Percentiles rank a stretch among this genome's conserved stretches.
Evolutionary conservation across 345 rosid species (phyloP).

Genomic region (Alliaria petiolata): DNA sequence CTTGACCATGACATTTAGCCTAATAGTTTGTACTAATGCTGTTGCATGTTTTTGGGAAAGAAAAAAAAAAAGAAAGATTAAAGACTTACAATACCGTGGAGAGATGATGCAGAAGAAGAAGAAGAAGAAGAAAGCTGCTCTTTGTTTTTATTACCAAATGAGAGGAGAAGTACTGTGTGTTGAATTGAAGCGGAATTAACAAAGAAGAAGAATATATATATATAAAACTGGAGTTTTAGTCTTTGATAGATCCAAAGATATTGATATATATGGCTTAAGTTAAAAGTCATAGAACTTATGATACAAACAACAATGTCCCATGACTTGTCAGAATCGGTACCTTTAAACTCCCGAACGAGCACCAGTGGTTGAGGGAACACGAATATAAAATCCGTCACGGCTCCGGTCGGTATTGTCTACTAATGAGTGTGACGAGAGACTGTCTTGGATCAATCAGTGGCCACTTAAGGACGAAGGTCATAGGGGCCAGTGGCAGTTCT

Average conservation of each 20-base stretch:
- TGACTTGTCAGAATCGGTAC: slow-evolving; percentile 33
- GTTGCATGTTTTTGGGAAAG: too few species aligned
- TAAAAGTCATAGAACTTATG: slow-evolving; percentile 17
- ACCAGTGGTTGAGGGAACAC: slow-evolving; percentile 35
- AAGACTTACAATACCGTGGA: slow-evolving; percentile 2
- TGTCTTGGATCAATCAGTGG: slow-evolving; percentile 48
- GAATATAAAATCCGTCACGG: slow-evolving; percentile 25
- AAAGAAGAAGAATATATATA: slow-evolving; percentile 10
- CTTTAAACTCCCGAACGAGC: slow-evolving; percentile 27
- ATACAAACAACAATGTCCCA: slow-evolving; percentile 29
- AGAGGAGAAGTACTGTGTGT: slow-evolving; percentile 1
- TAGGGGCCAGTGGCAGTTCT: slow-evolving; percentile 20
- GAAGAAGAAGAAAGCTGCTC: slow-evolving; percentile 12
- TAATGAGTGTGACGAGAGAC: slow-evolving; percentile 37
- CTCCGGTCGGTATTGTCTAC: slow-evolving; percentile 40
- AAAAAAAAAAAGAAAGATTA: neutral
- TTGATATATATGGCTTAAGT: slow-evolving; percentile 18
- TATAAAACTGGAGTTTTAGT: neutral
- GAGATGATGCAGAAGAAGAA: neutral
- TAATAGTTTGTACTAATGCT: neutral
- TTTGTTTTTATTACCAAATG: slow-evolving; percentile 26
- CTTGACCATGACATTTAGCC: neutral
- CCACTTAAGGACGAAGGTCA: slow-evolving; percentile 18
- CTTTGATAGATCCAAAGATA: slow-evolving; percentile 17
- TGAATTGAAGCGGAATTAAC: slow-evolving; percentile 1